These are phyloP conservation scores for Chondrus crispus DNA, from an alignment of 23 red algal species.

Conservation along the genomic window DNA sequence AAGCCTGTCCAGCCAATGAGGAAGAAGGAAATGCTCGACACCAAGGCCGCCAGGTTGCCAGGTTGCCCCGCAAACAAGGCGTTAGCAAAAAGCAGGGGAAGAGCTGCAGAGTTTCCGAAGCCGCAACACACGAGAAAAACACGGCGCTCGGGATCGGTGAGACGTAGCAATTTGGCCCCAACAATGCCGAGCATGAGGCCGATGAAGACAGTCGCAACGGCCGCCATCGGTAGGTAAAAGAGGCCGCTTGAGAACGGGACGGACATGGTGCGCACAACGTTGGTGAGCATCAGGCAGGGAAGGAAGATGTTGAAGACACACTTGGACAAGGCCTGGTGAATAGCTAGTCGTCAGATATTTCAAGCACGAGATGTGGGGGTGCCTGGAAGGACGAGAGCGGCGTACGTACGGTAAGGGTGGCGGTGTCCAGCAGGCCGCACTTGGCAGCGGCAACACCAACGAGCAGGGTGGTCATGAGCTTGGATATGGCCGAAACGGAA, in stretches of 20 bases:
- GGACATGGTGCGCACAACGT: slow-evolving; percentile 28
- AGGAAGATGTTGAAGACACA: slow-evolving; percentile 54
- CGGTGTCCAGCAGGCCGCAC: neutral
- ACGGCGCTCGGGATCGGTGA: neutral
- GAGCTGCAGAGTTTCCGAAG: slow-evolving; percentile 62
- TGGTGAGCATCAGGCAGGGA: slow-evolving; percentile 47
- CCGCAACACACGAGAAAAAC: slow-evolving; percentile 25
- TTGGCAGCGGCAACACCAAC: slow-evolving; percentile 3
- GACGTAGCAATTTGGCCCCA: neutral
- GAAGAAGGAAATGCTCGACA: slow-evolving; percentile 67
- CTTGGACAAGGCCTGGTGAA: slow-evolving; percentile 28
- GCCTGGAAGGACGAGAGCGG: neutral
- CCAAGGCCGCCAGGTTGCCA: neutral
- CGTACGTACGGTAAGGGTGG: neutral
- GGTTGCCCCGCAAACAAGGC: slow-evolving; percentile 17
- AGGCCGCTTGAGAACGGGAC: neutral
- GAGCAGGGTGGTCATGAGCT: neutral
- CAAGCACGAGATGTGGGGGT: neutral
- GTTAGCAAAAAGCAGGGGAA: slow-evolving; percentile 52
- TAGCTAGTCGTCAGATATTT: neutral
- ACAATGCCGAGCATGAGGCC: neutral
- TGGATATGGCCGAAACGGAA: neutral
- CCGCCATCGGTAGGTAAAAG: slow-evolving; percentile 31
- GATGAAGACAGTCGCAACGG: neutral
- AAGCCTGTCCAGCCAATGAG: slow-evolving; percentile 62